Evolutionary conservation across 2,329 filamentous ascomycete genomes (phyloP).

Genomic region (Arthroderma sp.): DNA sequence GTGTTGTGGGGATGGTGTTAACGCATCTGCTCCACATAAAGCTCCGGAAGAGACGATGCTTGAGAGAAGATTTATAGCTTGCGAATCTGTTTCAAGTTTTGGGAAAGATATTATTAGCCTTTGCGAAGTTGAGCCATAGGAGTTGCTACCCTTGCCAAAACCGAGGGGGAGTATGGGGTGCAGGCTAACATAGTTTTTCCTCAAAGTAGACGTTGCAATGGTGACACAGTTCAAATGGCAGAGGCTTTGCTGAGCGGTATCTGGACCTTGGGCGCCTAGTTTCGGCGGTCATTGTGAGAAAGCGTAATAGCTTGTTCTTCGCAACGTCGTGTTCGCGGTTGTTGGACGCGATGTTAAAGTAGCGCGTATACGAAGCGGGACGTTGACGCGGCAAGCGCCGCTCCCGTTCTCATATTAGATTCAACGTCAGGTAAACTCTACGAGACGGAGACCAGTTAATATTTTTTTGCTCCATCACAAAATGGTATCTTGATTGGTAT

Average conservation of each 20-base stretch:
- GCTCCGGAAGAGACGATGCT: conserved; percentile 23
- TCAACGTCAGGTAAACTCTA: too few relatives aligned
- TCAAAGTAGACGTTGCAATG: conserved; percentile 62
- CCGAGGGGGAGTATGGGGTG: conserved; percentile 5
- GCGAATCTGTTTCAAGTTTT: conserved; percentile 29
- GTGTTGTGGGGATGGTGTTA: conserved; percentile 57
- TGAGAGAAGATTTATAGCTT: conserved; percentile 51
- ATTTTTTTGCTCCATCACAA: too few relatives aligned
- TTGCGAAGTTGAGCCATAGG: neutral
- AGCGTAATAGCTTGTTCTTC: neutral
- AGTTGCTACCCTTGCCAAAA: neutral
- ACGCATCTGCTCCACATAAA: conserved; percentile 35
- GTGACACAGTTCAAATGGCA: conserved; percentile 51
- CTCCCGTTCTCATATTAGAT: too few relatives aligned
- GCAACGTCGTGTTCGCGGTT: too few relatives aligned
- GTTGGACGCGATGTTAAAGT: too few relatives aligned
- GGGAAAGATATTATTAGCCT: conserved; percentile 6
- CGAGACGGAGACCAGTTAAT: too few relatives aligned
- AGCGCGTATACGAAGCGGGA: too few relatives aligned
- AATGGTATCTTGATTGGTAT: too few relatives aligned
- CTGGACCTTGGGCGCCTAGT: neutral
- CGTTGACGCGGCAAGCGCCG: too few relatives aligned
- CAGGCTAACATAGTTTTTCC: conserved; percentile 52
- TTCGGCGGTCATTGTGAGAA: neutral
- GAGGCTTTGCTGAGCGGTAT: conserved; percentile 42